Base-by-base conservation (phyloP, 805 yeast species). In the Yarrowia keelungensis region DNA sequence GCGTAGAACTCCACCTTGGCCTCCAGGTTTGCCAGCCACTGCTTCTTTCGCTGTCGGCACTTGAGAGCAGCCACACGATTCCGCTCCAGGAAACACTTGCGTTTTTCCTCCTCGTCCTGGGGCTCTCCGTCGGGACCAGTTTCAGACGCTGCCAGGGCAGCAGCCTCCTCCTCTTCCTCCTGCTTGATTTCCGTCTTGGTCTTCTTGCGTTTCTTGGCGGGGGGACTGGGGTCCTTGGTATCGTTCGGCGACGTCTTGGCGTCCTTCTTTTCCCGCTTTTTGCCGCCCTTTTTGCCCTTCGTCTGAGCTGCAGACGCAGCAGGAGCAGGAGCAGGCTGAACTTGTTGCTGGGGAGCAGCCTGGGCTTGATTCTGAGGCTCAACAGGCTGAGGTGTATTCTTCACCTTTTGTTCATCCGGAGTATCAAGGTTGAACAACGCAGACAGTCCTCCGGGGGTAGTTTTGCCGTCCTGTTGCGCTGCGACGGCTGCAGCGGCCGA, bases 1-100 rank as follows among this genome's bases (percentile, higher is more conserved):
- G 90, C 83, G 76, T 87, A 91, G 73, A 85, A 87, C 53, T 86
- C 83, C 67, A 92, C 82, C 76, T 92, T 96, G 58, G 83, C 86
- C 76, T 92, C 96, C 86, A 95, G 89, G 73, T 89, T 89, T 69
- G 86, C 87, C 42, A 92, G 85, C 82, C 89, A 89, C 76, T 91
- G 92, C 81, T 95, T 95, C 82, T 95, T 95, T 69, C 98, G 85
- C 78, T 91, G 97, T 70, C 99, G 86, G 81, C 98, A 95, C 76
- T 92, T 93, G 32, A 95, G 87, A 0, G 99, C 99, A 0, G 99
- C 99, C 10, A 95, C 86, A 69, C 99, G 84, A 78, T 95, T 95
- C 71, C 98, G 83, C 76, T 95, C 99, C 72, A 95, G 79, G 74
- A 86, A 94, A 75, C 82, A 88, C 76, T 83, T 87, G 71, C 93